Percentiles rank a stretch among this genome's conserved stretches.
phyloP scores from a whole-genome alignment of 441 rosid genomes.

The Mallotus japonicus region DNA sequence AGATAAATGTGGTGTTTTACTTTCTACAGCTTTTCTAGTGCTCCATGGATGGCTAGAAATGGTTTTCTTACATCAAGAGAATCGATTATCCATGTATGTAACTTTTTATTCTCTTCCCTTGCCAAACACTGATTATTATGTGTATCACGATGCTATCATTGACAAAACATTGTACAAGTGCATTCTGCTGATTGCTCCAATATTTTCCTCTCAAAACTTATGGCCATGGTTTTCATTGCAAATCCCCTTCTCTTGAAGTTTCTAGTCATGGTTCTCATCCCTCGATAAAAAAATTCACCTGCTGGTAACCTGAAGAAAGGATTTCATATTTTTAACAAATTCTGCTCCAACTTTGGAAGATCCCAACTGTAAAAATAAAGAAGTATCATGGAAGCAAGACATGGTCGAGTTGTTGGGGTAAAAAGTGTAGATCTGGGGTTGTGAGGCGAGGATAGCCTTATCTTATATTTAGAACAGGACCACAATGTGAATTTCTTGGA shows the following conservation, averaged over 20 bases:
- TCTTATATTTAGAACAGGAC: background rate
- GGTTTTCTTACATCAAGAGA: constrained; percentile 79
- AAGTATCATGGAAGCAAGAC: background rate
- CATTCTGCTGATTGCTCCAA: background rate
- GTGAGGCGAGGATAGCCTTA: background rate
- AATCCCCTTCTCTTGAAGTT: background rate
- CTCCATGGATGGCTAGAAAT: constrained; percentile 90
- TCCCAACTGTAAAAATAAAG: background rate
- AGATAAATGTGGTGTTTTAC: constrained; percentile 29
- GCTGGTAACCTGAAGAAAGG: background rate
- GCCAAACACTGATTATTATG: background rate
- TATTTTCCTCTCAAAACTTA: background rate
- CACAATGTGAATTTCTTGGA: background rate
- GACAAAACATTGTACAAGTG: background rate
- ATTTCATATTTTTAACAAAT: background rate
- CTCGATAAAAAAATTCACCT: background rate
- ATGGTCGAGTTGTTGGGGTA: background rate
- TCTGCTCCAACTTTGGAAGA: background rate
- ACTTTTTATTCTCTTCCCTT: constrained; percentile 13
- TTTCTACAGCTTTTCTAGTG: constrained; percentile 82
- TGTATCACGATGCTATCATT: background rate
- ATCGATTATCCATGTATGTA: constrained; percentile 85
- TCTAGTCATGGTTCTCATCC: background rate
- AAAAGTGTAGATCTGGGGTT: background rate
- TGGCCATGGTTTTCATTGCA: background rate